Evolutionary conservation across 1,284 basidiomycete species (phyloP).

Genomic region (Cryptococcus sp.): DNA sequence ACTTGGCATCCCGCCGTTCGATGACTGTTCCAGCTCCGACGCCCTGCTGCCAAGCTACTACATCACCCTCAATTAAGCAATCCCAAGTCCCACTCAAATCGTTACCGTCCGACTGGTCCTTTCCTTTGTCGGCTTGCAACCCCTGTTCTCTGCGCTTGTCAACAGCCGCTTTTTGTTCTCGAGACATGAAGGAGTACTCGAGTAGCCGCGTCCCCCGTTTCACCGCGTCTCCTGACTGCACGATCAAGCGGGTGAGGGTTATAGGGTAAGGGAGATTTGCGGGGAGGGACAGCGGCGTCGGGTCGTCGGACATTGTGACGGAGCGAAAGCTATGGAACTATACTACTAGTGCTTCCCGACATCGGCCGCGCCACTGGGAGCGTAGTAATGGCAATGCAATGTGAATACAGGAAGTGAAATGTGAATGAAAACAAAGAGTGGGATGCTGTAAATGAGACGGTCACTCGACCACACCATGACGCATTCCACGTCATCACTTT

Average conservation of each 20-base stretch:
- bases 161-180: constrained; percentile 10
- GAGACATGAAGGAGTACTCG: constrained; percentile 68
- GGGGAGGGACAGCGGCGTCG: constrained; percentile 59
- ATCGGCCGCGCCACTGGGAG: neutral
- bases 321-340: neutral
- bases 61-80: constrained; percentile 70
- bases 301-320: constrained; percentile 38
- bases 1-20: constrained; percentile 40
- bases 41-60: constrained; percentile 45
- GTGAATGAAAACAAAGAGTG: too few relatives aligned
- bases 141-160: constrained; percentile 15
- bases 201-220: constrained; percentile 71
- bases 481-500: too few relatives aligned
- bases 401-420: too few relatives aligned
- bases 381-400: too few relatives aligned
- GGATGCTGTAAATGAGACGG: too few relatives aligned
- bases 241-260: constrained; percentile 68
- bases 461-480: too few relatives aligned
- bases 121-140: constrained; percentile 18
- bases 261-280: constrained; percentile 74
- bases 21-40: constrained; percentile 35
- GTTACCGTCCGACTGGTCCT: constrained; percentile 20
- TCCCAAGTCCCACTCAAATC: constrained; percentile 72
- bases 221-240: constrained; percentile 57
- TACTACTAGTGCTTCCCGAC: neutral